Base-by-base conservation (phyloP, 306 rosid genomes). In the Calophaca sinica region DNA sequence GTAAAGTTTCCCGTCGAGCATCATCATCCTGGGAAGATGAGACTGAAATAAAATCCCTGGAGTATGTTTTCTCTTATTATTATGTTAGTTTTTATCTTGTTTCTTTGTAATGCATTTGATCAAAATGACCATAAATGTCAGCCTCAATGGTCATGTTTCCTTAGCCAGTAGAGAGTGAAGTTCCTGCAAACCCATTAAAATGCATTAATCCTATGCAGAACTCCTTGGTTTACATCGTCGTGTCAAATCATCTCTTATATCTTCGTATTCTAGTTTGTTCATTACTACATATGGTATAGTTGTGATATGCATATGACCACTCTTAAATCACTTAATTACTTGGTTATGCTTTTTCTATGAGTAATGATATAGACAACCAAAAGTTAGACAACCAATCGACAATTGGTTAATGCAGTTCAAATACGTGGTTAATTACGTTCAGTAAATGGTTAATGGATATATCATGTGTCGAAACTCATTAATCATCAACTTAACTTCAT, bases 1-100 rank as follows among this genome's bases (percentile, higher is more conserved):
- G 87, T 77, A 84, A 88, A 81, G 88, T 86, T 76, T 76, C 92
- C 33, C 96, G 96, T 28, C 86, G 99, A 64, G 89, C 92, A 39
- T 88, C 97, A 50, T 69, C 99, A 54, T 72, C 97, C 50, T 94
- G 99, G 99, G 99, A 90, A 84, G 99, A 94, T 59, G 97, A 94
- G 71, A 65, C 86, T 58, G 99, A 94, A 82, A 88, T 94, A 60
- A 94, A 88, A 85, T 70, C 91, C 80, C 99, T 94, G 2, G 99
- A 94, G 99, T 91, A 92, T 81, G 97, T 84, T 78, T 68, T 62
- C 76, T 35, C 39, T 58, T 75, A 32, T 28, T 45, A 58, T 76
- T 80, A 49, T 66, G 41, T 51, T 35, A 55, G 68, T 33, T 68
- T 52, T 7, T 36, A 32, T 68, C 49, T 77, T 77, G 57, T 73